A percentile compares a stretch with the other conserved stretches of the same genome.
Evolutionary conservation across 129 eudicot genomes (phyloP).

Genomic region (Ambrosia trifida): DNA sequence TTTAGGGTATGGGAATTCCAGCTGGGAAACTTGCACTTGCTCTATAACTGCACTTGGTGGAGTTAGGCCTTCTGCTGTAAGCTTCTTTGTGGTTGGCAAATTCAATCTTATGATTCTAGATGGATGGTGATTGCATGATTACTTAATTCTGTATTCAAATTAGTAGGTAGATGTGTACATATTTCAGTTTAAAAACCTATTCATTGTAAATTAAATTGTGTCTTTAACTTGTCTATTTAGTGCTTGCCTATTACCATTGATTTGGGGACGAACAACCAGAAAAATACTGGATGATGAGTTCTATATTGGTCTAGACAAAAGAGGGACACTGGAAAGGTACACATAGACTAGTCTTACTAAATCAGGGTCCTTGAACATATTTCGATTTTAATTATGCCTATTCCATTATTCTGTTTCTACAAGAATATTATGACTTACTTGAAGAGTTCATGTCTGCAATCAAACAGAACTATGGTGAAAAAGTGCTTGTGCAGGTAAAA

Average conservation of each 20-base stretch:
- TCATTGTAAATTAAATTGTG: constrained; percentile 12
- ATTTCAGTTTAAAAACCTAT: neutral
- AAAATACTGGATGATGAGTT: constrained; percentile 75
- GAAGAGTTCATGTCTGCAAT: constrained; percentile 89
- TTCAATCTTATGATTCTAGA: too few relatives aligned
- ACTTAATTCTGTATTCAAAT: constrained; percentile 2
- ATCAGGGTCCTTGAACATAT: neutral
- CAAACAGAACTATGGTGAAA: constrained; percentile 91
- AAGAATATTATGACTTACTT: constrained; percentile 79
- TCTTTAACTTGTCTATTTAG: constrained; percentile 33
- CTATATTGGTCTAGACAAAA: constrained; percentile 81
- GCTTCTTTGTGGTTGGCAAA: constrained; percentile 16
- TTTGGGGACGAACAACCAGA: constrained; percentile 85
- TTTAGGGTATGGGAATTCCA: constrained; percentile 96
- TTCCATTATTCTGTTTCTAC: neutral
- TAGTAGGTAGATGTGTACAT: neutral
- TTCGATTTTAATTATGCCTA: constrained; percentile 1
- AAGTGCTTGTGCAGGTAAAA: constrained; percentile 89
- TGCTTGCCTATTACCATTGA: constrained; percentile 90
- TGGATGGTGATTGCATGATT: too few relatives aligned
- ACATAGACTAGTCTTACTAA: neutral
- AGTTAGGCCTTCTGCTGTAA: constrained; percentile 91
- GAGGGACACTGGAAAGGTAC: constrained; percentile 83
- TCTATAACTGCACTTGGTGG: constrained; percentile 92
- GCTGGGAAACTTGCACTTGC: constrained; percentile 89